Percentiles rank a stretch among this genome's conserved stretches.
These are phyloP conservation scores for Alternaria arbusti DNA, from an alignment of 2,329 filamentous ascomycete species.

Conservation along the genomic window DNA sequence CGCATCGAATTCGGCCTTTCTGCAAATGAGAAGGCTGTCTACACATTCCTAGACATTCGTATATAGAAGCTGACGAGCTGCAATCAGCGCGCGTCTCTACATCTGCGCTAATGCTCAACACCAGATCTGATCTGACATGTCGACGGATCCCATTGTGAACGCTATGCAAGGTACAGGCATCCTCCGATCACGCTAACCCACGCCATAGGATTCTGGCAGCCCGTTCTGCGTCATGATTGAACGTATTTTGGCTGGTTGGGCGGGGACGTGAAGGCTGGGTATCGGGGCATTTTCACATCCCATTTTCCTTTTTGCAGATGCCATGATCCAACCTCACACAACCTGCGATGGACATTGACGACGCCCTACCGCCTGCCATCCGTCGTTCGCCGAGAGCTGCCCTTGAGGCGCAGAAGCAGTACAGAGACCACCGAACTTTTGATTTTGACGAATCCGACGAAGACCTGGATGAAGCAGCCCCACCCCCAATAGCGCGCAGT, in stretches of 20 bases:
- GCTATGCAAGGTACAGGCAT: constrained; percentile 13
- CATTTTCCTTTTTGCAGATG: constrained; percentile 3
- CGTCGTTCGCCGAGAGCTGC: constrained; percentile 28
- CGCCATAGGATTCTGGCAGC: constrained; percentile 8
- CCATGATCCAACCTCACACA: constrained; percentile 7
- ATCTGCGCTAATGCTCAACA: constrained; percentile 1
- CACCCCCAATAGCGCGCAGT: constrained; percentile 25
- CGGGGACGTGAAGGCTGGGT: constrained; percentile 7
- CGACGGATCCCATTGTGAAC: constrained; percentile 1
- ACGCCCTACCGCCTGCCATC: constrained; percentile 21
- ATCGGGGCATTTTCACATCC: constrained; percentile 1
- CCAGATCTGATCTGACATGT: neutral
- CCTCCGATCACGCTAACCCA: constrained; percentile 8
- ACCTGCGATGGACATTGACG: constrained; percentile 24
- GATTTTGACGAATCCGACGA: constrained; percentile 16
- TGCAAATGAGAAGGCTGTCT: neutral
- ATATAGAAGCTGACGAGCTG: neutral
- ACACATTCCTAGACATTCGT: neutral
- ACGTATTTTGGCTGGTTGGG: neutral
- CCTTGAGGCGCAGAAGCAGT: constrained; percentile 20
- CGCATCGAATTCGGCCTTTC: neutral
- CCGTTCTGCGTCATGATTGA: constrained; percentile 14
- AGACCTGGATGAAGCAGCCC: constrained; percentile 24
- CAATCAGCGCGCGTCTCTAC: neutral
- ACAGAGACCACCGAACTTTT: constrained; percentile 14